phyloP scores from a whole-genome alignment of 2,329 filamentous ascomycete genomes.

The Curvularia spicifera region DNA sequence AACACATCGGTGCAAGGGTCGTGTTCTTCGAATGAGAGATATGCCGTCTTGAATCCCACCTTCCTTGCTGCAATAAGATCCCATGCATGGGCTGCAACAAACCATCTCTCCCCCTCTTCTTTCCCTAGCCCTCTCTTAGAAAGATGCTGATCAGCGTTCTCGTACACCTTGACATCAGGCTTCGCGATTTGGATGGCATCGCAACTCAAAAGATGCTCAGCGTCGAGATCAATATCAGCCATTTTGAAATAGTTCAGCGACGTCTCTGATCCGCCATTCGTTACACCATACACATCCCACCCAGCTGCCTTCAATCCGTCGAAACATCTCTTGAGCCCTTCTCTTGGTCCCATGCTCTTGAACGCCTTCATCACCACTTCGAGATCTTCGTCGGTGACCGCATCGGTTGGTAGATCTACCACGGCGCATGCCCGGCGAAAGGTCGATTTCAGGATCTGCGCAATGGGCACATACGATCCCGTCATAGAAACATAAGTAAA shows the following conservation, averaged over 20 bases:
- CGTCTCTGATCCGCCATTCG: constrained; percentile 30
- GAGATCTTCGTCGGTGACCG: constrained; percentile 28
- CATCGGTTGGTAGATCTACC: constrained; percentile 26
- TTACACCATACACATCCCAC: constrained; percentile 33
- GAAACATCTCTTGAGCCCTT: constrained; percentile 30
- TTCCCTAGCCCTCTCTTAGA: constrained; percentile 8
- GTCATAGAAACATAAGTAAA: constrained; percentile 34
- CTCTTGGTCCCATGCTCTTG: constrained; percentile 28
- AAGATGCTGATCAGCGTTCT: constrained; percentile 27
- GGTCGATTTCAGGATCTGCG: constrained; percentile 26
- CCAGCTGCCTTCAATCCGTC: constrained; percentile 28
- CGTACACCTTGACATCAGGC: constrained; percentile 31
- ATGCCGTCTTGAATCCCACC: constrained; percentile 36
- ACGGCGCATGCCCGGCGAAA: constrained; percentile 29
- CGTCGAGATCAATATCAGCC: constrained; percentile 28
- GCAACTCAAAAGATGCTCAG: constrained; percentile 30
- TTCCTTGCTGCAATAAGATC: constrained; percentile 30
- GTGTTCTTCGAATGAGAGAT: constrained; percentile 33
- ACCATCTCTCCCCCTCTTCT: constrained; percentile 30
- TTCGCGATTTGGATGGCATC: constrained; percentile 31
- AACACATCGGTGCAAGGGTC: constrained; percentile 33
- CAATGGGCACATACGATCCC: constrained; percentile 31
- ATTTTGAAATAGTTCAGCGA: constrained; percentile 27
- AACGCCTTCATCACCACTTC: constrained; percentile 32
- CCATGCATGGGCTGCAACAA: constrained; percentile 37